Evolutionary conservation across 352 stramenopile genomes (phyloP), one percentile per base, ranked within the genome.

Genomic region (Globisporangium solare): DNA sequence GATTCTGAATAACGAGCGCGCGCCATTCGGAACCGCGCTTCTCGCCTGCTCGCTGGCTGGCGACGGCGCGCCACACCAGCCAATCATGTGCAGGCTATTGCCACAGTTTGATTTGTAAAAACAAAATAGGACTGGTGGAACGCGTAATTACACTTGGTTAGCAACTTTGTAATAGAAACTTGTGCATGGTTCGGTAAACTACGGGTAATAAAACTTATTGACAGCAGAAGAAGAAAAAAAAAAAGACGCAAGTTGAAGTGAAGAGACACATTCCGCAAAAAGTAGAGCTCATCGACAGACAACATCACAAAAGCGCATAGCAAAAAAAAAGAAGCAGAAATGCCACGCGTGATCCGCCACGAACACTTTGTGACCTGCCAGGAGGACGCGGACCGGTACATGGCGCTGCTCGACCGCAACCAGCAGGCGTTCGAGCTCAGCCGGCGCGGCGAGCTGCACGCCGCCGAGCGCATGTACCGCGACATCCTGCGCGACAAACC

Each of bases 401-500:
- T 85, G 67, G 62, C 56, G 61, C 50, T 85, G 3, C 68, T 87
- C 17, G 47, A 60, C 39, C 55, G 60, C 47, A 78, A 63, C 58
- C 76, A 84, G 51, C 57, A 73, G 53, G 74, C 70, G n/a, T 55
- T 65, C 10, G 61, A 56, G 46, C 56, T 87, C 46, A 22, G 68
- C 51, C 70, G 78, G 59, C 56, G 41, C 46, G 67, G 66, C n/a
- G 58, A 75, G 47, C 51, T 81, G 32, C 53, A 45, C n/a, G 65
- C 76, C 45, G 67, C 70, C 22, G 70, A 81, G 62, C 35, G 12
- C 22, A 37, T 82, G 35, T 64, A 83, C 42, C 72, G 76, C n/a
- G 56, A 77, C 46, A 67, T 82, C 5, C 58, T 83, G 39, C n/a
- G n/a, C 13, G 57, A 68, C 31, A 72, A 83, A 43, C 67, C 74